These are phyloP conservation scores for Xylariales sp. DNA, from an alignment of 2,329 filamentous ascomycete species.

Conservation along the genomic window DNA sequence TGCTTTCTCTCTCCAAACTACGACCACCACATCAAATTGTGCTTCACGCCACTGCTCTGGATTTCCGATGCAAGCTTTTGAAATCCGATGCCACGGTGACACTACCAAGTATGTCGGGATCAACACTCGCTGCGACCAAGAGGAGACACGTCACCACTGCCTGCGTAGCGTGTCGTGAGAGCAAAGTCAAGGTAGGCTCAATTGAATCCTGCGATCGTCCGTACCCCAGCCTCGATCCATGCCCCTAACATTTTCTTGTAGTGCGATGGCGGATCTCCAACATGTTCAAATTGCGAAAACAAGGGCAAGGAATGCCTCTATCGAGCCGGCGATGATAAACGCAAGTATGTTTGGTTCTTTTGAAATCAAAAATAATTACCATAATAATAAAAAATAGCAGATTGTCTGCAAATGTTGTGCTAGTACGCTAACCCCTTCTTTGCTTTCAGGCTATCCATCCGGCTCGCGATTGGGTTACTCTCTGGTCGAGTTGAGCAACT, in stretches of 20 bases:
- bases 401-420: too few relatives aligned
- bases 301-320: conserved; percentile 1
- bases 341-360: not conserved
- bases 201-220: not conserved
- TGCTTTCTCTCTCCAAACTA: too few relatives aligned
- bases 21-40: too few relatives aligned
- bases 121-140: not conserved
- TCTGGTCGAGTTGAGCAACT: conserved; percentile 1
- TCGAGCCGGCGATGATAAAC: not conserved
- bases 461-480: not conserved
- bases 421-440: not conserved
- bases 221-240: not conserved
- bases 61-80: not conserved
- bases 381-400: too few relatives aligned
- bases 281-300: conserved; percentile 2
- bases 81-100: not conserved
- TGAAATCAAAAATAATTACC: too few relatives aligned
- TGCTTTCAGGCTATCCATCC: not conserved
- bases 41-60: not conserved
- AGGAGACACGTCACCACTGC: not conserved
- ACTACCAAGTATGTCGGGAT: not conserved
- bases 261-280: not conserved
- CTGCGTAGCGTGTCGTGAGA: not conserved
- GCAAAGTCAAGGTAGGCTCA: not conserved
- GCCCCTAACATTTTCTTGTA: not conserved